A percentile compares a stretch with the other conserved stretches of the same genome.
These are phyloP conservation scores for Aegilops tauschii DNA, from an alignment of 176 grass and related monocot genomes.

Conservation along the genomic window DNA sequence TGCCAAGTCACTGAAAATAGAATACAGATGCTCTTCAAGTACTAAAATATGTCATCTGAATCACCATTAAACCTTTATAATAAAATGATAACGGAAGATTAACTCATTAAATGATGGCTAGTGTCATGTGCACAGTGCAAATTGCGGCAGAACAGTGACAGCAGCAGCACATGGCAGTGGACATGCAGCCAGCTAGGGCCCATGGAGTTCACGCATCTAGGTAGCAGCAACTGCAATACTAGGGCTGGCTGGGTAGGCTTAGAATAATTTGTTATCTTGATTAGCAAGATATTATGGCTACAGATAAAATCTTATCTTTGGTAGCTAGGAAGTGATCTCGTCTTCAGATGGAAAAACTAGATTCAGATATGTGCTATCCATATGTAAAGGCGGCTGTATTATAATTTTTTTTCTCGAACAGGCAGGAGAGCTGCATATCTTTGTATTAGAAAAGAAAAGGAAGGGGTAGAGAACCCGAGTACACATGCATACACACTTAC, in stretches of 20 bases:
- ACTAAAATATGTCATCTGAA: not conserved
- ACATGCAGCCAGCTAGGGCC: not conserved
- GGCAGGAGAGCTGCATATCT: not conserved
- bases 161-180: not conserved
- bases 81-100: conserved; percentile 9
- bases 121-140: not conserved
- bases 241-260: not conserved
- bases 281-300: not conserved
- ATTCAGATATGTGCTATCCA: not conserved
- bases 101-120: not conserved
- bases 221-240: not conserved
- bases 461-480: not conserved
- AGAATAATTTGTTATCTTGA: not conserved
- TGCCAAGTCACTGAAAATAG: not conserved
- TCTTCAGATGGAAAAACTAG: not conserved
- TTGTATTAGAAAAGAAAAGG: not conserved
- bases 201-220: not conserved
- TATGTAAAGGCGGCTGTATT: not conserved
- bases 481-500: not conserved
- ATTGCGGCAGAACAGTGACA: not conserved
- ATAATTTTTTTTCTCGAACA: not conserved
- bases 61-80: not conserved
- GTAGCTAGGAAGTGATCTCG: not conserved
- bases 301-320: conserved; percentile 3
- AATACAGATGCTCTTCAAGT: not conserved